Percentiles rank a stretch among this genome's conserved stretches.
phyloP scores from a whole-genome alignment of 148 eudicot genomes.

The Vaccinium vitisidaea region DNA sequence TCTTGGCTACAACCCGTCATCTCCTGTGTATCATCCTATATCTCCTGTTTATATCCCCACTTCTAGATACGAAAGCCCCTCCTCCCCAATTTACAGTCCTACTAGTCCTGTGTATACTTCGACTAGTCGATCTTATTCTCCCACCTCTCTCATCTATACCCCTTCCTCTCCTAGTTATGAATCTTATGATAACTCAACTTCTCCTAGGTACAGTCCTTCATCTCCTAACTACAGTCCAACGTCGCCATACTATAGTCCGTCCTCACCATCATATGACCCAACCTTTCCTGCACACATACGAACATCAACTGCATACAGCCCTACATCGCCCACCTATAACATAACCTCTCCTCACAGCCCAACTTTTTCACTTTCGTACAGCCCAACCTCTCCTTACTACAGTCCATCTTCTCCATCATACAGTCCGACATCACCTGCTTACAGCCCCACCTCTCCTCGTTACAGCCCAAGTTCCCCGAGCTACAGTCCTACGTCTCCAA shows the following conservation, averaged over 20 bases:
- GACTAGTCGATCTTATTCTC: constrained; percentile 40
- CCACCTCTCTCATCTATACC: constrained; percentile 38
- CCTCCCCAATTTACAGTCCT: constrained; percentile 54
- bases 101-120: constrained; percentile 47
- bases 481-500: constrained; percentile 49
- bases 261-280: constrained; percentile 47
- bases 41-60: constrained; percentile 48
- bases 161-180: constrained; percentile 38
- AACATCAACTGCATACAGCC: constrained; percentile 31
- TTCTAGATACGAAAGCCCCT: constrained; percentile 48
- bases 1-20: constrained; percentile 49
- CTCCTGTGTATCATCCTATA: constrained; percentile 45
- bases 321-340: constrained; percentile 28
- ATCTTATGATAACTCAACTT: constrained; percentile 32
- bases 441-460: constrained; percentile 50
- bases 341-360: constrained; percentile 55
- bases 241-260: constrained; percentile 50
- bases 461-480: constrained; percentile 59
- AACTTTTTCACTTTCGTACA: constrained; percentile 44
- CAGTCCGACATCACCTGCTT: constrained; percentile 21
- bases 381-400: constrained; percentile 57
- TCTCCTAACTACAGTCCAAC: constrained; percentile 52
- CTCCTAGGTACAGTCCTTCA: constrained; percentile 47
- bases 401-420: constrained; percentile 58
- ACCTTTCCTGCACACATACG: constrained; percentile 52